Evolutionary conservation across 192 early-diverging fungal species (phyloP).

Genomic region (Powellomyces hirtus): DNA sequence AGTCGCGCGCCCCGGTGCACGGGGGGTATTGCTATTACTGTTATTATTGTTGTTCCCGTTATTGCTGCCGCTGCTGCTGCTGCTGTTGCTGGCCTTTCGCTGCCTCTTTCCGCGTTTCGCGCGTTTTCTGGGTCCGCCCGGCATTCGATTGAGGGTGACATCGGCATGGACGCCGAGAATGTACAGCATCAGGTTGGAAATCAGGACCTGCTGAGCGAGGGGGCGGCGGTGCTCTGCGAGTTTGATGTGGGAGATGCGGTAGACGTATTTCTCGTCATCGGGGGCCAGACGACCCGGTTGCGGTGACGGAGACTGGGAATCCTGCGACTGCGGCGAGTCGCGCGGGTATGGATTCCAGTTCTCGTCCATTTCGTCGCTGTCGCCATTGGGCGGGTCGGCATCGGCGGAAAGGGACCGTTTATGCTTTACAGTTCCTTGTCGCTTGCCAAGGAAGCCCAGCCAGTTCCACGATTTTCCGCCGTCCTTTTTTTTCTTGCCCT

Average conservation of each 20-base stretch:
- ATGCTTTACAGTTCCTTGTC: neutral
- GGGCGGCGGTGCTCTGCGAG: slow-evolving; percentile 43
- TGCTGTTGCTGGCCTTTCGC: slow-evolving; percentile 5
- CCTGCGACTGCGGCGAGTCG: neutral
- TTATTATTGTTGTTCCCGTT: too few relatives aligned
- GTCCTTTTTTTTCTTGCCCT: slow-evolving; percentile 8
- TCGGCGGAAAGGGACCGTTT: neutral
- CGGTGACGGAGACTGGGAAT: neutral
- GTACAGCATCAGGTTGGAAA: slow-evolving; percentile 55
- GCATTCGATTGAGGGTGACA: slow-evolving; percentile 43
- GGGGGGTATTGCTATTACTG: too few relatives aligned
- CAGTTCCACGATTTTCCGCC: slow-evolving; percentile 24
- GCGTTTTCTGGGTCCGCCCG: slow-evolving; percentile 26
- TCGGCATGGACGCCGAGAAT: slow-evolving; percentile 54
- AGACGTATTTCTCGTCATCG: slow-evolving; percentile 38
- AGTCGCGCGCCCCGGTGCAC: neutral
- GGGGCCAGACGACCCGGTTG: slow-evolving; percentile 9
- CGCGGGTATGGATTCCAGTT: slow-evolving; percentile 33
- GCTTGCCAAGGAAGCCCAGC: slow-evolving; percentile 13
- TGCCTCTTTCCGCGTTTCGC: slow-evolving; percentile 10
- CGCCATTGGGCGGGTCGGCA: neutral
- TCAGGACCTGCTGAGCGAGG: slow-evolving; percentile 46
- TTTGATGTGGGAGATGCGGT: slow-evolving; percentile 50
- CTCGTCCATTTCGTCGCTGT: neutral
- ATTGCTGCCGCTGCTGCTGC: too few relatives aligned